phyloP scores from a whole-genome alignment of 2,329 filamentous ascomycete species.

The Xylariaceae sp. region DNA sequence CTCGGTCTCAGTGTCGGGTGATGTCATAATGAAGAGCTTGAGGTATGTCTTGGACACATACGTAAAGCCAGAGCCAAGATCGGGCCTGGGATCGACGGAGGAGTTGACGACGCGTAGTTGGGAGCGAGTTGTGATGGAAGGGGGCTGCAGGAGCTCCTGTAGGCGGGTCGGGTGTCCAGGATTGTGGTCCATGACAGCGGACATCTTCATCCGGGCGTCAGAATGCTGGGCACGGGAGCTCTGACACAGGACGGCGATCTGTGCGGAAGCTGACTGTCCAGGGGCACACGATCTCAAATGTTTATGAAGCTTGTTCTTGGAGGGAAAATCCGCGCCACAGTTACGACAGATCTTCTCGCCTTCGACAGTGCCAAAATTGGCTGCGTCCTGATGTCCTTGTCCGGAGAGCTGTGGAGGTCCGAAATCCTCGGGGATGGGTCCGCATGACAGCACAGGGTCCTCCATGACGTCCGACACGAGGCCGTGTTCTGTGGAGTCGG shows the following conservation, averaged over 20 bases:
- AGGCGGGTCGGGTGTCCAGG: background rate
- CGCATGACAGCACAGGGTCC: background rate
- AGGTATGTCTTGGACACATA: background rate
- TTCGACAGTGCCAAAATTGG: background rate
- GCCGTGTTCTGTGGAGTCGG: background rate
- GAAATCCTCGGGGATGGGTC: background rate
- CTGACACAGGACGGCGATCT: background rate
- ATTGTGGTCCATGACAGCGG: too few species aligned
- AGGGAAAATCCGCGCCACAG: background rate
- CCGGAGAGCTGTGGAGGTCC: background rate
- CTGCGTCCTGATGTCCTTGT: background rate
- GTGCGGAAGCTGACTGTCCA: too few species aligned
- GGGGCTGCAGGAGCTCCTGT: background rate
- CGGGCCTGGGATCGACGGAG: background rate
- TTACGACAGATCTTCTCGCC: background rate
- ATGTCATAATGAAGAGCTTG: background rate
- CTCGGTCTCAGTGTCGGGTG: background rate
- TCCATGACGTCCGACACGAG: background rate
- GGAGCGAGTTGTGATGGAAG: background rate
- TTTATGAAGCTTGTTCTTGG: background rate
- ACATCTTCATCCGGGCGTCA: too few species aligned
- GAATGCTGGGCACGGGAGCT: background rate
- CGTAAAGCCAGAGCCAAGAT: background rate
- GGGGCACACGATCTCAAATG: background rate
- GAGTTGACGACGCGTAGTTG: background rate